Base-by-base conservation (phyloP, 2,329 filamentous ascomycete genomes). In the Cordyceps cateniannulata region DNA sequence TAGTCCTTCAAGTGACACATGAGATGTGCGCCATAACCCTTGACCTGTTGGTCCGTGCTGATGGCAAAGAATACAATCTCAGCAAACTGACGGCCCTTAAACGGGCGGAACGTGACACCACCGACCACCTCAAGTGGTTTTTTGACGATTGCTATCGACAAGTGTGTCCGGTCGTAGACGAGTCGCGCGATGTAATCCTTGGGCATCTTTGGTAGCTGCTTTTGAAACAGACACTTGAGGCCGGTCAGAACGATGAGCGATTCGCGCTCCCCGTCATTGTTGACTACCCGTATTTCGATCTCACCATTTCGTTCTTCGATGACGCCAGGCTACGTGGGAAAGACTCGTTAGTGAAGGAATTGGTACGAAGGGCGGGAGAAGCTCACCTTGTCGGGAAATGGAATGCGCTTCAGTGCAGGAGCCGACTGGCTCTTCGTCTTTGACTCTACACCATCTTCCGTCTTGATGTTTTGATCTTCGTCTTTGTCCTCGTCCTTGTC, bases 51-150 rank as follows among this genome's bases (percentile, higher is more conserved):
- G 71, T 98, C 95, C 0, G 91, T 96, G 59, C 90, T 96, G 68
- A 99, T 96, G 66, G 95, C 95, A 73, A 93, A 99, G 72, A 99
- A 99, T 62, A 99, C 95, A 68, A 99, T 99, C 77, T 99, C 95
- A 65, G 95, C 95, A 70, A 99, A 99, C 68, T 90, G 85, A 59
- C 93, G 89, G 60, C 88, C 88, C 70, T 93, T 91, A 77, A 99
- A 99, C 0, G 93, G 93, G 16, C 93, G 87, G 75, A 96, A 99
- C 24, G 95, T 97, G 70, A 99, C 98, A 62, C 95, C 95, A 64
- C 93, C 93, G 48, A 96, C 89, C n/a, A 96, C 92, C 70, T 97
- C 92, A 54, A 97, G 80, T 0, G 95, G 93, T 69, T 96, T 93
- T 79, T 98, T 98, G 68, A 98, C 91, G 69, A 99, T 98, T 24